Conservation (phyloP, 179 eudicot species). For the Camellia oleifera region DNA sequence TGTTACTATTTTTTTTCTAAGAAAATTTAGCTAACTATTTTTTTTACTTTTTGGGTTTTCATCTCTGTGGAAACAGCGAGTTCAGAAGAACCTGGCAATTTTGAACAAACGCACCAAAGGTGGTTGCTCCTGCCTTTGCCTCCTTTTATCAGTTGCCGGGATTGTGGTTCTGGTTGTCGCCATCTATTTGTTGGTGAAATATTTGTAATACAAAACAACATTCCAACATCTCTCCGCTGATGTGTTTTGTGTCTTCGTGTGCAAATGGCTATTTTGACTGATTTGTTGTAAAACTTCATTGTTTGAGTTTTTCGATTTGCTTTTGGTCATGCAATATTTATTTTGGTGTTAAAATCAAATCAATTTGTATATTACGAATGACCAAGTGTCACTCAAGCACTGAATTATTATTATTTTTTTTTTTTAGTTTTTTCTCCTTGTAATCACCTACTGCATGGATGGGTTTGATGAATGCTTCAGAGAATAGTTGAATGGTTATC, state of each 20-base stretch:
- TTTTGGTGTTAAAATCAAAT: not conserved
- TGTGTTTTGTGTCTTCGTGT: not conserved
- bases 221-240: not conserved
- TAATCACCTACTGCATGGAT: too few relatives aligned
- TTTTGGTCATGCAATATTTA: not conserved
- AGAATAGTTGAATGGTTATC: not conserved
- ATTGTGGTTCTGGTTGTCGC: constrained; percentile 53
- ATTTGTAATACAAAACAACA: constrained; percentile 32
- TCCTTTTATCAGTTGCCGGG: constrained; percentile 58
- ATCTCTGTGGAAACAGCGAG: constrained; percentile 53
- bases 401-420: not conserved
- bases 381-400: not conserved
- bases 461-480: too few relatives aligned
- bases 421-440: too few relatives aligned
- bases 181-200: constrained; percentile 63
- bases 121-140: constrained; percentile 73
- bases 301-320: not conserved
- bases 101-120: constrained; percentile 75
- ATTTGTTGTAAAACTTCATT: not conserved
- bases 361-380: not conserved
- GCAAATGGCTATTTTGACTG: not conserved
- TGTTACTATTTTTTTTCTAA: not conserved
- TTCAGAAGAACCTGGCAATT: constrained; percentile 65
- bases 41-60: too few relatives aligned
- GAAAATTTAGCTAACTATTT: not conserved